Conservation (phyloP, 2,329 filamentous ascomycete species). For the Chaetothyriales sp. region DNA sequence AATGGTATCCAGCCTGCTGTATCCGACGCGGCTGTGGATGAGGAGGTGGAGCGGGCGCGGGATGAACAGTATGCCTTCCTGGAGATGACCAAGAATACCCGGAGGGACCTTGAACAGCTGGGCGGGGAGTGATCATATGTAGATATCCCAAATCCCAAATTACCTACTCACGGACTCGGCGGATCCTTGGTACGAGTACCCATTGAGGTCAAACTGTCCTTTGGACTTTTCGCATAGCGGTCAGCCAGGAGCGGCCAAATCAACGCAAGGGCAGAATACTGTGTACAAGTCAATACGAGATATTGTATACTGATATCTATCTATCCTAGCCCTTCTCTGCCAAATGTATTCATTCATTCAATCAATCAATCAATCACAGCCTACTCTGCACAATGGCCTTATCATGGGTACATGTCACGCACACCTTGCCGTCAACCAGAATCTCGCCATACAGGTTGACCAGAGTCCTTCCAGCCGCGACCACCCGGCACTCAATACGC, state of each 20-base stretch:
- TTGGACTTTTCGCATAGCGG: no score
- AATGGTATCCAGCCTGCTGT: background rate
- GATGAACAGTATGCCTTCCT: background rate
- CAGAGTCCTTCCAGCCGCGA: conserved; percentile 8
- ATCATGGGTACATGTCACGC: conserved; percentile 22
- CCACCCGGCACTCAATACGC: conserved; percentile 8
- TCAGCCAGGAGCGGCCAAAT: no score
- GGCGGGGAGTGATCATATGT: background rate
- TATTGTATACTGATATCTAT: no score
- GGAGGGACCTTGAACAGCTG: background rate
- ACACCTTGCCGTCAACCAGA: conserved; percentile 12
- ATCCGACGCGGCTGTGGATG: background rate
- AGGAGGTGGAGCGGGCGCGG: background rate
- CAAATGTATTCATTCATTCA: no score
- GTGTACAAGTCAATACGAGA: no score
- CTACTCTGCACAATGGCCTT: conserved; percentile 19
- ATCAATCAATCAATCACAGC: background rate
- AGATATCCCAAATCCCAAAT: no score
- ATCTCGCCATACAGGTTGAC: conserved; percentile 11
- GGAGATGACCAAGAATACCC: background rate
- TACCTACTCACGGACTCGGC: no score
- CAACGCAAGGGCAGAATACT: no score
- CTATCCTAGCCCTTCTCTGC: no score
- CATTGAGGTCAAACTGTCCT: no score
- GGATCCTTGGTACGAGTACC: no score